Base-by-base conservation (phyloP, 768 basidiomycete genomes). In the Phanerochaete carnosa region DNA sequence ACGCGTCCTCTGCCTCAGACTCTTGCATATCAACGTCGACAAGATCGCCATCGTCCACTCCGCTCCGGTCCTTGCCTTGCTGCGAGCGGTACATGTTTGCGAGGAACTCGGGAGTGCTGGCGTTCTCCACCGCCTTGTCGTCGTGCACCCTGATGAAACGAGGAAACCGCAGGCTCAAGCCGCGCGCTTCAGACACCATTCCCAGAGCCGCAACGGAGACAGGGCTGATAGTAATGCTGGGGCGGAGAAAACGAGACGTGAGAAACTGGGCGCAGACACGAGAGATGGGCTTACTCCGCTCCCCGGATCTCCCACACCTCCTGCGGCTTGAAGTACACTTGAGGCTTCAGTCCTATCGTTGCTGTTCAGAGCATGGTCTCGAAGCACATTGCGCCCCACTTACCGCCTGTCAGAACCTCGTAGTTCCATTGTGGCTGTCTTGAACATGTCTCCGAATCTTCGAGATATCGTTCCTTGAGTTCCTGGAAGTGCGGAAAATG, bases 291-390 rank as follows among this genome's bases (percentile, higher is more conserved):
- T 28, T 62, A 70, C 88, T 90, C 86, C 61, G 89, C 88, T 39
- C 88, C 87, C 28, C 85, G 82, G 59, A 96, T 90, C 75, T 97
- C 94, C 95, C 95, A 97, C 16, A 94, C 91, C 69, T 90, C 85
- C 59, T 76, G 75, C 22, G 90, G 89, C 64, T 79, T 80, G 69
- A 91, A 89, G 70, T 86, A 91, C 37, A 89, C 81, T 58, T 85
- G 79, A 2, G 89, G 88, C 56, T 66, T 79, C 61, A 86, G 83
- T 2, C 84, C 88, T 89, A 58, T 37, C n/a, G 39, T 33, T 30
- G 54, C 46, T 32, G 46, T 37, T 45, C 23, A 54, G 58, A 43
- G 19, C 11, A 4, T 35, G 19, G 19, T 4, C 8, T 43, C 39
- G 11, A 8, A 43, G 39, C 11, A 19, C 39, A 19, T 28, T 60